Conservation (phyloP, 2,329 filamentous ascomycete genomes). For the Colletotrichum neosansevieriae region DNA sequence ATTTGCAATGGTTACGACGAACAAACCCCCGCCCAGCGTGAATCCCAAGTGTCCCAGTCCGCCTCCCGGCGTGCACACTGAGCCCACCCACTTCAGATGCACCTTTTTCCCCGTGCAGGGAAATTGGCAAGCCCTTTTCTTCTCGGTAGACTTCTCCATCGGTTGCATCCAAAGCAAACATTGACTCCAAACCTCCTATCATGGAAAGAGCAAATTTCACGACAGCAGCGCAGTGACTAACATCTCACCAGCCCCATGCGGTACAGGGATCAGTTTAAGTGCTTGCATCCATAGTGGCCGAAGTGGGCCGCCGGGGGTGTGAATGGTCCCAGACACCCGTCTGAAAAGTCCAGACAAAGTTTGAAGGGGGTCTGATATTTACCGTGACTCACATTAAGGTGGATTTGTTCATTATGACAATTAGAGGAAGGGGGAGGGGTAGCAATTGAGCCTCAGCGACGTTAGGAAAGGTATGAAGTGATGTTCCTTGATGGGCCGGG, state of each 20-base stretch:
- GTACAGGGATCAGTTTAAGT: slow-evolving; percentile 21
- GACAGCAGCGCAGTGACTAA: slow-evolving; percentile 5
- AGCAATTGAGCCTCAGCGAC: not conserved
- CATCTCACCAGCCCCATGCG: slow-evolving; percentile 8
- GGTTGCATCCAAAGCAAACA: too few species aligned
- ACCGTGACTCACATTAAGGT: not conserved
- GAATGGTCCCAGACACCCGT: not conserved
- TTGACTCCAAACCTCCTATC: too few species aligned
- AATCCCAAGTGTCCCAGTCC: not conserved
- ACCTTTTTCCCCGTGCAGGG: not conserved
- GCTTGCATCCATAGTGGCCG: slow-evolving; percentile 28
- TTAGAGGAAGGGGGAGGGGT: too few species aligned
- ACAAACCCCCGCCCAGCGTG: slow-evolving; percentile 4
- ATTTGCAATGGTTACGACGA: not conserved
- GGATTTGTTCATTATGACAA: not conserved
- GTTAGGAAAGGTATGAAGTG: not conserved
- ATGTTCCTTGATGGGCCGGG: slow-evolving; percentile 2
- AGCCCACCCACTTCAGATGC: not conserved
- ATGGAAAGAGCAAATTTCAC: too few species aligned
- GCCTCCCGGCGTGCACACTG: not conserved
- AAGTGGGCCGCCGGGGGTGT: not conserved
- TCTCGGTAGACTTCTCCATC: too few species aligned
- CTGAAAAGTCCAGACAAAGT: not conserved
- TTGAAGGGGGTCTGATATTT: not conserved
- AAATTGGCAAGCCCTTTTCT: too few species aligned